Evolutionary conservation across 768 basidiomycete genomes (phyloP), one percentile per base, ranked within the genome.

Genomic region (Royoungia palumana): DNA sequence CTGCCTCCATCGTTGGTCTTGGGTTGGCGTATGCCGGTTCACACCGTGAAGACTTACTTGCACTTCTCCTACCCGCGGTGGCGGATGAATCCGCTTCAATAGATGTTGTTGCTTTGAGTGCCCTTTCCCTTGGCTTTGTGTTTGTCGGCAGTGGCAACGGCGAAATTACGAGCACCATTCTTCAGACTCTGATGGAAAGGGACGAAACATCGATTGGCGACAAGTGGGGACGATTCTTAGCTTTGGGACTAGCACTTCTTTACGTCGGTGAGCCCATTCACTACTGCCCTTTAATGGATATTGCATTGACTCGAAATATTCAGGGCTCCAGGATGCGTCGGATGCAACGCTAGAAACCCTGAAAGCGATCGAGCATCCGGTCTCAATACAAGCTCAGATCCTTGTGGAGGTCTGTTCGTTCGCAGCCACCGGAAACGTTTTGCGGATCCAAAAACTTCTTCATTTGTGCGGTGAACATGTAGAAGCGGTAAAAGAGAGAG

Each of bases 21-120:
- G 96, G 89, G 17, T 77, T 99, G 43, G 95, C 96, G 2, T 97
- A 98, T 57, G 87, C 85, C 8, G 95, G 95, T n/a, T 86, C 93
- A 3, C 88, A 92, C 46, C 83, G 94, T 16, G 84, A 89, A 64
- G 95, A 97, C 57, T 69, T 98, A 17, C 72, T 89, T 13, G 68
- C 76, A 8, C 71, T 87, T 46, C 78, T 99, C n/a, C 69, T 94
- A 10, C 92, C 92, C 0, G 77, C 82, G 34, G 79, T 96, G 22
- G 79, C 81, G 7, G 96, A 99, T 58, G 91, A 94, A 21, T 69
- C 73, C 5, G 72, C 83, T 28, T 84, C 87, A 17, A 95, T 93
- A 84, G 95, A 98, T 67, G 82, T 99, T 36, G 83, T 85, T 3
- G 80, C 88, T 38, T 75, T 95, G 47, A 83, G 94, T 16, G 85